phyloP scores from a whole-genome alignment of 2,329 filamentous ascomycete species.

The Cercospora janseana region DNA sequence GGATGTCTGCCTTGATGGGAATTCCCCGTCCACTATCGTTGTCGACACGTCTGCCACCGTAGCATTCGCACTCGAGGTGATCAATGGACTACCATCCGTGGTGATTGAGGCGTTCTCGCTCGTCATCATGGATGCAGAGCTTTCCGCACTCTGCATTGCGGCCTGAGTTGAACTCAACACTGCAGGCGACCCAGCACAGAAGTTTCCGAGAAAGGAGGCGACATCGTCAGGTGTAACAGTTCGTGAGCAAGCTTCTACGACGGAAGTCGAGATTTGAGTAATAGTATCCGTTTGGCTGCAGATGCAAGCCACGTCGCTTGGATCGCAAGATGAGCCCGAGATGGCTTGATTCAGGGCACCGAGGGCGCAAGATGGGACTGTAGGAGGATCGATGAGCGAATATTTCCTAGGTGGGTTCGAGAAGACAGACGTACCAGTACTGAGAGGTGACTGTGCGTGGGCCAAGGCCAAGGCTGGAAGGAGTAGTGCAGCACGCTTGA shows the following conservation, averaged over 20 bases:
- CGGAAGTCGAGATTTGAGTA: slow-evolving; percentile 10
- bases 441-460: slow-evolving; percentile 20
- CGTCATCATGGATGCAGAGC: not conserved
- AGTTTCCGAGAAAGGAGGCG: slow-evolving; percentile 8
- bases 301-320: slow-evolving; percentile 19
- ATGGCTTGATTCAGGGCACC: slow-evolving; percentile 18
- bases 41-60: not conserved
- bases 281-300: slow-evolving; percentile 20
- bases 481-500: slow-evolving; percentile 11
- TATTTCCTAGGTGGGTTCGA: not conserved
- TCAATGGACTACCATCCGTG: slow-evolving; percentile 1
- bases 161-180: not conserved
- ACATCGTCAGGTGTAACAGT: slow-evolving; percentile 10
- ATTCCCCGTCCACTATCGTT: not conserved
- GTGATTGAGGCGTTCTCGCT: not conserved
- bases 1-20: not conserved
- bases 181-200: slow-evolving; percentile 1
- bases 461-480: slow-evolving; percentile 14
- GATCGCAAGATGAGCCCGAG: slow-evolving; percentile 17
- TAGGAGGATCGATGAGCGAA: not conserved
- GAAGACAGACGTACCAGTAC: slow-evolving; percentile 2
- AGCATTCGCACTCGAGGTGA: not conserved
- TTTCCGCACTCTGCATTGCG: not conserved
- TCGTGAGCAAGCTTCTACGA: slow-evolving; percentile 18
- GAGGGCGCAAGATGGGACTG: slow-evolving; percentile 24